These are phyloP conservation scores for Fusarium redolens DNA, from an alignment of 2,329 filamentous ascomycete genomes.

Conservation along the genomic window DNA sequence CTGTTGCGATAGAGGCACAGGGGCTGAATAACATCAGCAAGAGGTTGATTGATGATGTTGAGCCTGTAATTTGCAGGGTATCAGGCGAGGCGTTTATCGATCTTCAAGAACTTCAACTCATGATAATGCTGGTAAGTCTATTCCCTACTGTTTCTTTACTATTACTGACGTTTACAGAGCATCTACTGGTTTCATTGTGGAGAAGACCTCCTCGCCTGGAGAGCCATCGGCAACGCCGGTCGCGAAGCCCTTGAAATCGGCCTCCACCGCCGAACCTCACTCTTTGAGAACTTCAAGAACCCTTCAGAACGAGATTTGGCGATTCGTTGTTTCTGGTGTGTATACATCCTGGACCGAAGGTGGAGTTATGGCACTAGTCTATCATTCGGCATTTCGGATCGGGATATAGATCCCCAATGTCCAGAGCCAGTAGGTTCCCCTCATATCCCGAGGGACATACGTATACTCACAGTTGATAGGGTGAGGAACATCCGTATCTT, in stretches of 20 bases:
- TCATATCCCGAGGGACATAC: accelerated
- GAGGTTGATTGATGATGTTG: constrained; percentile 1
- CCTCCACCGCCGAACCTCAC: not conserved
- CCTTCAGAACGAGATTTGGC: not conserved
- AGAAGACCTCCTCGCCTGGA: constrained; percentile 11
- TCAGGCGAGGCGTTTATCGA: constrained; percentile 14
- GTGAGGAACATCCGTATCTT: constrained; percentile 1
- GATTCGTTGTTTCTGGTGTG: constrained; percentile 13
- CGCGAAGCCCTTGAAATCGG: not conserved
- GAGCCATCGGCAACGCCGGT: constrained; percentile 2
- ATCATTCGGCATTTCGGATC: constrained; percentile 2
- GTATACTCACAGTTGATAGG: not conserved
- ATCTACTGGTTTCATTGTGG: constrained; percentile 21
- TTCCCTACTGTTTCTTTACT: not conserved
- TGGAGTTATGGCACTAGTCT: constrained; percentile 11
- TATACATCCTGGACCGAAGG: constrained; percentile 5
- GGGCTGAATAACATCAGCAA: constrained; percentile 10
- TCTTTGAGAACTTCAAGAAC: constrained; percentile 10
- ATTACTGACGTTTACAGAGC: not conserved
- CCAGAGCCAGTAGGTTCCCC: not conserved
- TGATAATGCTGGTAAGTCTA: not conserved
- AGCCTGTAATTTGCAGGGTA: constrained; percentile 10
- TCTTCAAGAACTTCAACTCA: constrained; percentile 2
- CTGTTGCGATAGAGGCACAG: constrained; percentile 3
- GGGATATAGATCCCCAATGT: constrained; percentile 2